Evolutionary conservation across 1,284 basidiomycete genomes (phyloP).

Genomic region (Tilletia horrida): DNA sequence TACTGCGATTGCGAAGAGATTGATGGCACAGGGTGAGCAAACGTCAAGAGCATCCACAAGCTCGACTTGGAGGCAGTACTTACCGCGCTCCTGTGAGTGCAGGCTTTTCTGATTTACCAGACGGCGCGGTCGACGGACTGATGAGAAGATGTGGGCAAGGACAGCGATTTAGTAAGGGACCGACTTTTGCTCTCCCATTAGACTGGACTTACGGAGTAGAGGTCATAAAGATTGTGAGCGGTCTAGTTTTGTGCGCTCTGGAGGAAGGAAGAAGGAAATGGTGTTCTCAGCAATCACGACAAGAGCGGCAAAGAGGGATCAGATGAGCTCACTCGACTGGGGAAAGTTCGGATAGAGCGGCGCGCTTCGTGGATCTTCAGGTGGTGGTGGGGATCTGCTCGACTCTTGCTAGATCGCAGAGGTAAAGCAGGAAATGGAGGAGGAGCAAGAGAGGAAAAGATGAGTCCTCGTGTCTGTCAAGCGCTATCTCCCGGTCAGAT

Average conservation of each 20-base stretch:
- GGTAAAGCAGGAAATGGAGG: too few relatives aligned
- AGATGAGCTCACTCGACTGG: too few relatives aligned
- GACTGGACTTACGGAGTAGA: slow-evolving; percentile 28
- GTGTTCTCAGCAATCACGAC: background rate
- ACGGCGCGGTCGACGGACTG: slow-evolving; percentile 26
- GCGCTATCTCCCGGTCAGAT: too few relatives aligned
- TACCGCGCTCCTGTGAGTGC: slow-evolving; percentile 22
- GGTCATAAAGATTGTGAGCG: slow-evolving; percentile 23
- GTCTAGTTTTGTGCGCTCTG: slow-evolving; percentile 5
- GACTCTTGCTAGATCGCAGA: too few relatives aligned
- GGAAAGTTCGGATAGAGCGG: too few relatives aligned
- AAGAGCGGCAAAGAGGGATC: background rate
- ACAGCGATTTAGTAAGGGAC: background rate
- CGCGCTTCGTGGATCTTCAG: too few relatives aligned
- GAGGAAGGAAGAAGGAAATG: background rate
- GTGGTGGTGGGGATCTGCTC: too few relatives aligned
- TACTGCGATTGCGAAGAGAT: slow-evolving; percentile 23
- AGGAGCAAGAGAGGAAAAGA: too few relatives aligned
- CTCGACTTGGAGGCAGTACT: background rate
- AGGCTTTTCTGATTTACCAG: slow-evolving; percentile 29
- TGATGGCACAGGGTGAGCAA: background rate
- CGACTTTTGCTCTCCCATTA: background rate
- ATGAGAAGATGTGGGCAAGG: background rate
- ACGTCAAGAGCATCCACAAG: background rate
- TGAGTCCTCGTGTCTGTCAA: too few relatives aligned